These are phyloP conservation scores for Lagerstroemia speciosa DNA, from an alignment of 345 rosid species.

Conservation along the genomic window DNA sequence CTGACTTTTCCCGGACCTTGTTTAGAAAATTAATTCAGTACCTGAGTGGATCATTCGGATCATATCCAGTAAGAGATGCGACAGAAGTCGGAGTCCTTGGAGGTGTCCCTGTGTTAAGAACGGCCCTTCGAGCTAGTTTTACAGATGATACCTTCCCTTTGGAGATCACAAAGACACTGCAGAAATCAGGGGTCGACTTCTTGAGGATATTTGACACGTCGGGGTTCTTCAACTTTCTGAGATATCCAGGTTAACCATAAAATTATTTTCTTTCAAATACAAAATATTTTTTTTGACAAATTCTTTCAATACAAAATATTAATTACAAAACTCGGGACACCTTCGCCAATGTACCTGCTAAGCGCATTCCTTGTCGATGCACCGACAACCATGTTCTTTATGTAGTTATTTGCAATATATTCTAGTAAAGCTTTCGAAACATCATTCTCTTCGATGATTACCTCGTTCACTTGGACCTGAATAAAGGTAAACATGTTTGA, in stretches of 20 bases:
- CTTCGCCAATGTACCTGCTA: slow-evolving; percentile 33
- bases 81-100: slow-evolving; percentile 36
- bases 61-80: slow-evolving; percentile 6
- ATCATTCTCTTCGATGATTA: slow-evolving; percentile 53
- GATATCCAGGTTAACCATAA: background rate
- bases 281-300: background rate
- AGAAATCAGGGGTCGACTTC: slow-evolving; percentile 60
- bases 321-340: background rate
- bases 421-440: slow-evolving; percentile 48
- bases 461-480: slow-evolving; percentile 55
- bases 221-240: slow-evolving; percentile 40
- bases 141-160: slow-evolving; percentile 59
- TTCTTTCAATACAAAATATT: background rate
- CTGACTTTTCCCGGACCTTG: background rate
- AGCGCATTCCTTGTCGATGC: slow-evolving; percentile 51
- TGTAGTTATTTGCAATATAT: slow-evolving; percentile 39
- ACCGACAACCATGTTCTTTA: slow-evolving; percentile 55
- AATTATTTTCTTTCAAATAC: background rate
- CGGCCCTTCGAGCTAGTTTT: slow-evolving; percentile 40
- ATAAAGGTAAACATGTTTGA: background rate
- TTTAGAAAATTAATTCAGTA: background rate
- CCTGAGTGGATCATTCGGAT: background rate
- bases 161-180: slow-evolving; percentile 64
- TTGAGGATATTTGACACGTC: slow-evolving; percentile 41
- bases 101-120: slow-evolving; percentile 37